Conservation (phyloP, 768 basidiomycete species). For the Sporobolomyces pararoseus region DNA sequence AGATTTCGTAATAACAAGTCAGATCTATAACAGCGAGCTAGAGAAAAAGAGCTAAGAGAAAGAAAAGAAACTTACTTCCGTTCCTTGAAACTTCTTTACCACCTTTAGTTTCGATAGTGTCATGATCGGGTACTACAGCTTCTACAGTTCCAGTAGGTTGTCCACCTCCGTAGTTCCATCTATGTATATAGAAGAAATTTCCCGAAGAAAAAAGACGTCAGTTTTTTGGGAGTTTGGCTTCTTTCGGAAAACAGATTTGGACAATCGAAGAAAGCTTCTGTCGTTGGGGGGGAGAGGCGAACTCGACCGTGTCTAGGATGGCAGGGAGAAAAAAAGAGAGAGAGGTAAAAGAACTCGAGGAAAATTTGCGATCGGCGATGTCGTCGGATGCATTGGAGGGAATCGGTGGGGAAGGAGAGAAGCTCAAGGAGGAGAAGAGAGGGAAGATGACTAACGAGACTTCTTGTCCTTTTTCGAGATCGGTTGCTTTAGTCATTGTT, state of each 20-base stretch:
- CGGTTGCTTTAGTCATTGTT: conserved; percentile 8
- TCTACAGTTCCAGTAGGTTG: conserved; percentile 30
- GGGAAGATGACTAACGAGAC: conserved; percentile 6
- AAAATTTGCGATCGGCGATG: conserved; percentile 4
- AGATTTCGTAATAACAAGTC: too few relatives aligned
- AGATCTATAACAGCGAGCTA: background rate
- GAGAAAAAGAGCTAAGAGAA: background rate
- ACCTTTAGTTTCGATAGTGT: conserved; percentile 37
- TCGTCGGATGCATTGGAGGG: background rate
- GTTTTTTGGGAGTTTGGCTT: too few relatives aligned
- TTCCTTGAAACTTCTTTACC: conserved; percentile 36
- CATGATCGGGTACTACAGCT: conserved; percentile 32
- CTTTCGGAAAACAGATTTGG: too few relatives aligned
- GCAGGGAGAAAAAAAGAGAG: background rate
- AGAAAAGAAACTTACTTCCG: conserved; percentile 30
- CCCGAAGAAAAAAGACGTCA: background rate
- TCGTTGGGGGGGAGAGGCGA: background rate
- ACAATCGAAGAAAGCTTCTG: background rate
- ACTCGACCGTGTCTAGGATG: background rate
- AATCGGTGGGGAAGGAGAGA: background rate
- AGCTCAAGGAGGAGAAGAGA: background rate
- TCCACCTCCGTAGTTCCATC: conserved; percentile 25
- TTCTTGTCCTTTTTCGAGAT: conserved; percentile 20
- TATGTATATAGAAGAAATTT: background rate
- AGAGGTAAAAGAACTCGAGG: background rate